These are phyloP conservation scores for Arthromyces matolae DNA, from an alignment of 768 basidiomycete species.

Conservation along the genomic window DNA sequence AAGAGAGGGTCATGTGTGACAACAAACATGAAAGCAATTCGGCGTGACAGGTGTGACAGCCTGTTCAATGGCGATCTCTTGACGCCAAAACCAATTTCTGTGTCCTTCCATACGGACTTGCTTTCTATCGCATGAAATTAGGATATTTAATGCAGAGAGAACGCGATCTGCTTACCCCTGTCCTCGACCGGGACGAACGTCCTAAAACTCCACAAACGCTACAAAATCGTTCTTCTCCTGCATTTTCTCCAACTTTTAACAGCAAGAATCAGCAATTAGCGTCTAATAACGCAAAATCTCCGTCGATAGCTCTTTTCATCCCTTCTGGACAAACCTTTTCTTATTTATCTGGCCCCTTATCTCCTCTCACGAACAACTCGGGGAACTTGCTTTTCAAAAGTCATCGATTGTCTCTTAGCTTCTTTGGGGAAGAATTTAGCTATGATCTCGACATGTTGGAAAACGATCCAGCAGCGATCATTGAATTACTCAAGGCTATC, in stretches of 20 bases:
- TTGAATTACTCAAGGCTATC: slow-evolving; percentile 42
- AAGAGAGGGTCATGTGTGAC: too few relatives aligned
- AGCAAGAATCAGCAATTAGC: slow-evolving; percentile 1
- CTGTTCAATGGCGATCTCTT: too few relatives aligned
- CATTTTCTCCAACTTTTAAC: slow-evolving; percentile 5
- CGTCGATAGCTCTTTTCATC: neutral
- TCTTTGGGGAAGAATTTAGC: slow-evolving; percentile 37
- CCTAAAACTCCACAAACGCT: too few relatives aligned
- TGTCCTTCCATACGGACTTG: too few relatives aligned
- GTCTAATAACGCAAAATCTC: slow-evolving; percentile 7
- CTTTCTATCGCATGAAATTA: too few relatives aligned
- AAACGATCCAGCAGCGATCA: slow-evolving; percentile 41
- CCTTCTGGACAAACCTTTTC: neutral
- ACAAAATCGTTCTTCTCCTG: neutral
- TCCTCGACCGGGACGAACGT: too few relatives aligned
- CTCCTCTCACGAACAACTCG: neutral
- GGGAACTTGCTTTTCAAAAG: slow-evolving; percentile 1
- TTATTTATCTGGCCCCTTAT: neutral
- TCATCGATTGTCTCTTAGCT: slow-evolving; percentile 28
- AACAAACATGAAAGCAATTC: too few relatives aligned
- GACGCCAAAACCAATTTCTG: too few relatives aligned
- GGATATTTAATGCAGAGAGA: too few relatives aligned
- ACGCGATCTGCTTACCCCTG: too few relatives aligned
- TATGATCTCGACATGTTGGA: slow-evolving; percentile 42
- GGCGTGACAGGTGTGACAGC: too few relatives aligned